Evolutionary conservation across 192 early-diverging fungal species (phyloP).

Genomic region (Mortierella antarctica): DNA sequence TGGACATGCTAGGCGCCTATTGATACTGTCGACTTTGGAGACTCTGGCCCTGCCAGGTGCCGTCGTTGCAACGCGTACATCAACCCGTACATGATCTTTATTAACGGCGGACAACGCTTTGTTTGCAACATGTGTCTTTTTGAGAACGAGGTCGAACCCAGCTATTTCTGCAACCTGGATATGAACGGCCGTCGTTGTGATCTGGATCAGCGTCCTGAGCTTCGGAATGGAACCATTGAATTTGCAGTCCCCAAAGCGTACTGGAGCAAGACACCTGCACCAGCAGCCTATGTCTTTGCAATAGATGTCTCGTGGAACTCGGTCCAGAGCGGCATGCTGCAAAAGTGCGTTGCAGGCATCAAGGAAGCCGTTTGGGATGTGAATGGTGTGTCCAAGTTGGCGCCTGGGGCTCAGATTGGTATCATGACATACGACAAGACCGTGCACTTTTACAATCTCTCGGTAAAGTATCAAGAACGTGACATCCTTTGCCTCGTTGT

Average conservation of each 20-base stretch:
- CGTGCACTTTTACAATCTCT: constrained; percentile 96
- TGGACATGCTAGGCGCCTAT: constrained; percentile 63
- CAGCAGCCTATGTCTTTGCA: constrained; percentile 88
- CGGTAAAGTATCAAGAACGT: constrained; percentile 52
- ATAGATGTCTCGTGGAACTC: constrained; percentile 95
- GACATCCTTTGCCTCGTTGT: neutral
- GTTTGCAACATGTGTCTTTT: constrained; percentile 94
- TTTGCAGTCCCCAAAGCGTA: constrained; percentile 89
- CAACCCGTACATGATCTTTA: constrained; percentile 90
- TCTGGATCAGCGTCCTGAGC: constrained; percentile 85
- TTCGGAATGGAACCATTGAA: constrained; percentile 90
- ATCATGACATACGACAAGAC: constrained; percentile 91
- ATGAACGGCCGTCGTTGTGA: constrained; percentile 92
- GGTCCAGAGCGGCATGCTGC: constrained; percentile 87
- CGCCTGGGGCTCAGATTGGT: constrained; percentile 76
- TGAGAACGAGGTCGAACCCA: constrained; percentile 88
- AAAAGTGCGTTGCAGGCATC: constrained; percentile 72
- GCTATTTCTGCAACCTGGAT: constrained; percentile 96
- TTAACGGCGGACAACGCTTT: constrained; percentile 92
- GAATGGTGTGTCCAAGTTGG: constrained; percentile 55
- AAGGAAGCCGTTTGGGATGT: constrained; percentile 73
- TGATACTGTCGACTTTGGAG: constrained; percentile 85
- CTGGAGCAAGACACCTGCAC: constrained; percentile 72
- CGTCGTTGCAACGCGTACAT: constrained; percentile 93
- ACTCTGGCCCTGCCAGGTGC: constrained; percentile 89